Base-by-base conservation (phyloP, 148 eudicot genomes). In the Gaultheria prostrata region DNA sequence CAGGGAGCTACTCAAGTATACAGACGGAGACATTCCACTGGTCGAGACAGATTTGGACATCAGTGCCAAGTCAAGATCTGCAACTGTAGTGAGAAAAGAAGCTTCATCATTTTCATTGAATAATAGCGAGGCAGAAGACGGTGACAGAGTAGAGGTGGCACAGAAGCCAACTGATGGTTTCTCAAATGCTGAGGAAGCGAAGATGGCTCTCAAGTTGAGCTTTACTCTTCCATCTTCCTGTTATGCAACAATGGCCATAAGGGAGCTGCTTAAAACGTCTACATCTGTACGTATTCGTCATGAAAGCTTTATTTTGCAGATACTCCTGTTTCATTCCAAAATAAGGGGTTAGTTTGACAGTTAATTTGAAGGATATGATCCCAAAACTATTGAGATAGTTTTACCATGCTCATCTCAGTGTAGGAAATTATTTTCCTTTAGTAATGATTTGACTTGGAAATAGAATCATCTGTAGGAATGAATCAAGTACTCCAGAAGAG, bases 201-300 rank as follows among this genome's bases (percentile, higher is more conserved):
- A 92, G 83, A 85, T 85, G 67, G 98, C 98, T 88, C 92, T 96
- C 79, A 93, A 96, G 86, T 89, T 96, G 87, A 86, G 94, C 88
- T 92, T 94, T 83, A 96, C 93, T 74, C 98, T 96, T 82, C 97
- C 98, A 35, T 87, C 98, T 83, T 96, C 98, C 80, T 89, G 97
- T 89, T 96, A 96, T 84, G 98, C 98, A n/a, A 96, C 98, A 21
- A 94, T 96, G 97, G 98, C 98, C 78, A 90, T 96, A 81, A 94
- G 98, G 92, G 98, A 96, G 90, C 95, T 96, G 83, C 97, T 96
- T 79, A 96, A 96, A 86, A 92, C 97, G 67, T 96, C 98, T 65
- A 94, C 98, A 83, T 96, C 98, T 26, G 98, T 95, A 91, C 9
- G 98, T 82, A 48, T 71, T 84, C 13, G 43, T 20, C 13, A 7